Conservation (phyloP, 1,284 basidiomycete genomes). For the Trichosporon ovoides region DNA sequence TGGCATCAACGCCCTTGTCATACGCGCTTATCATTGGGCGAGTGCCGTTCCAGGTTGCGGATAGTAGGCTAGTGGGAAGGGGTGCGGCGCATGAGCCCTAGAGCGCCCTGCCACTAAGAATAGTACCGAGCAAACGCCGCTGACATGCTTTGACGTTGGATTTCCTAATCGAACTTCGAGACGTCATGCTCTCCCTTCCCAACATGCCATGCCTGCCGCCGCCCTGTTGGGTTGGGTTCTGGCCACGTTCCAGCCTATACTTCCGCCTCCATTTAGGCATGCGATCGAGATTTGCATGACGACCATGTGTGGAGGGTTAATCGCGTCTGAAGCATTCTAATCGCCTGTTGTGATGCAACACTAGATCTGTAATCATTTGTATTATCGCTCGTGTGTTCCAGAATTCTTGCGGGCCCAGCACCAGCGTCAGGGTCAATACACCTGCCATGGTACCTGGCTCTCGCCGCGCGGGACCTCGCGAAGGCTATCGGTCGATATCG, state of each 20-base stretch:
- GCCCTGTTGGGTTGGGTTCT: background rate
- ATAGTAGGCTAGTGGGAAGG: background rate
- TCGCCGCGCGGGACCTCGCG: too few relatives aligned
- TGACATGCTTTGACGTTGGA: background rate
- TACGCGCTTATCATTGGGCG: background rate
- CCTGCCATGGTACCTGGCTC: too few relatives aligned
- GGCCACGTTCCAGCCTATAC: background rate
- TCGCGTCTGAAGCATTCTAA: background rate
- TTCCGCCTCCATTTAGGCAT: background rate
- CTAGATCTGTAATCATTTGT: too few relatives aligned
- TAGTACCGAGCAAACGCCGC: constrained; percentile 5
- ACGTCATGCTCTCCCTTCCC: constrained; percentile 4
- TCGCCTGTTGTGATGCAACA: background rate
- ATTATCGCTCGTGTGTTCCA: too few relatives aligned
- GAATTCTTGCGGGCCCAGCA: too few relatives aligned
- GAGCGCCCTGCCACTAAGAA: background rate
- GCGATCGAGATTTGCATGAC: background rate
- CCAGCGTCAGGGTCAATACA: too few relatives aligned
- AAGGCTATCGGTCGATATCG: too few relatives aligned
- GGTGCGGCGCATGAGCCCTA: background rate
- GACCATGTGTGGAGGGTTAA: too few relatives aligned
- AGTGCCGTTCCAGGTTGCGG: background rate
- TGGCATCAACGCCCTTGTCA: background rate
- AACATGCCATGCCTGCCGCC: background rate
- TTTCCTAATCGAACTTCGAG: background rate